These are phyloP conservation scores for Acorus gramineus DNA, from an alignment of 106 monocot species.

Conservation along the genomic window DNA sequence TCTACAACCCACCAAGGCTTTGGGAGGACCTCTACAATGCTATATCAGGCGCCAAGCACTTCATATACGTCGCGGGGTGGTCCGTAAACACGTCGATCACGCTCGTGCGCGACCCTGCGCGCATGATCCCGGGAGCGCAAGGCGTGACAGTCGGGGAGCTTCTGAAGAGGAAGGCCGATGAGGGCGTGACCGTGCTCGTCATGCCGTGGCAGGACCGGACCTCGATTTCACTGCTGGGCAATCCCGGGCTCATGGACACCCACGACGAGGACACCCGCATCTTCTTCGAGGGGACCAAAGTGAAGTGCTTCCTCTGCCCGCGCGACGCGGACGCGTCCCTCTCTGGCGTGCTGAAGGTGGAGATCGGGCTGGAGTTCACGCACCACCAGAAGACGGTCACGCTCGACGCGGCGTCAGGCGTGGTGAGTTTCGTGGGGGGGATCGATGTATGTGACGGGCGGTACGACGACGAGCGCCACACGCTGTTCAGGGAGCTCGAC, in stretches of 20 bases:
- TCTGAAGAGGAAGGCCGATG: slow-evolving; percentile 51
- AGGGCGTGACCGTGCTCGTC: slow-evolving; percentile 47
- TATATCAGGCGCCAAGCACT: slow-evolving; percentile 33
- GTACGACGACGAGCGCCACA: slow-evolving; percentile 46
- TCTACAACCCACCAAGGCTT: slow-evolving; percentile 22
- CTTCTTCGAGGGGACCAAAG: slow-evolving; percentile 38
- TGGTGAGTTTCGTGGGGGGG: slow-evolving; percentile 46
- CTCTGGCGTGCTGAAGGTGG: slow-evolving; percentile 10
- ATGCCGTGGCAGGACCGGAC: slow-evolving; percentile 56
- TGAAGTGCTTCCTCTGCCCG: slow-evolving; percentile 45
- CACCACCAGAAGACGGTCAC: slow-evolving; percentile 46
- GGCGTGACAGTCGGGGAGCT: slow-evolving; percentile 49
- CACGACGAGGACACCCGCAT: slow-evolving; percentile 36
- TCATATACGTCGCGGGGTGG: slow-evolving; percentile 63
- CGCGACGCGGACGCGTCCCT: neutral
- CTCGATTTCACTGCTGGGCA: slow-evolving; percentile 25
- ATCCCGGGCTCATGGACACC: slow-evolving; percentile 31
- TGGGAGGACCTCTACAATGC: slow-evolving; percentile 59
- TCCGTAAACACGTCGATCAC: slow-evolving; percentile 34
- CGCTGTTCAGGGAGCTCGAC: slow-evolving; percentile 31
- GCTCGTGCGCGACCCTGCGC: slow-evolving; percentile 35
- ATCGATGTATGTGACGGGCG: slow-evolving; percentile 34
- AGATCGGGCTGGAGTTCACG: slow-evolving; percentile 34
- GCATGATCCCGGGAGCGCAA: slow-evolving; percentile 46
- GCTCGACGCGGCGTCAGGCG: slow-evolving; percentile 17